Conservation (phyloP, 1,284 basidiomycete genomes). For the Sporisorium graminicola region DNA sequence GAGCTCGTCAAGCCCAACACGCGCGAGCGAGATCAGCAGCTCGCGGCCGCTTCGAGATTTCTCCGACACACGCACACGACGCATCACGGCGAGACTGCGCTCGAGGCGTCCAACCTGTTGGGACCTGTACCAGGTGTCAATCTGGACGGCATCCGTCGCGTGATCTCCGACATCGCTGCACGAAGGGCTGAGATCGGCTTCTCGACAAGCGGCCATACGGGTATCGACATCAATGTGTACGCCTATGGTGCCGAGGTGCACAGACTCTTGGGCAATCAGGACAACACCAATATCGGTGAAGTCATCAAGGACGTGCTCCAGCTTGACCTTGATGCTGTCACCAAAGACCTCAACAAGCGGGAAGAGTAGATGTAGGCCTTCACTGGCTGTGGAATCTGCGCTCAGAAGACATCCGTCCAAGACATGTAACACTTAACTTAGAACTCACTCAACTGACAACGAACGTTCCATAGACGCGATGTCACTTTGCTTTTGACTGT, state of each 20-base stretch:
- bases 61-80: constrained; percentile 9
- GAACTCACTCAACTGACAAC: too few species aligned
- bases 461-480: too few species aligned
- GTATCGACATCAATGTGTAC: constrained; percentile 71
- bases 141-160: constrained; percentile 39
- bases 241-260: constrained; percentile 61
- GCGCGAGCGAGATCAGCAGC: background rate
- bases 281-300: constrained; percentile 69
- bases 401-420: too few species aligned
- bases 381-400: too few species aligned
- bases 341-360: constrained; percentile 46
- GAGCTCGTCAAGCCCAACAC: constrained; percentile 18
- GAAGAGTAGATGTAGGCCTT: background rate
- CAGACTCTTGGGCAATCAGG: constrained; percentile 67
- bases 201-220: constrained; percentile 70
- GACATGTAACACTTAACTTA: too few species aligned
- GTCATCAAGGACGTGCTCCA: constrained; percentile 55
- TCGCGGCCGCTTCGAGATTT: background rate
- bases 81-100: background rate
- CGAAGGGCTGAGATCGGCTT: constrained; percentile 70
- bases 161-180: constrained; percentile 50
- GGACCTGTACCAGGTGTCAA: constrained; percentile 44
- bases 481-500: too few species aligned
- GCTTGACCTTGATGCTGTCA: constrained; percentile 59
- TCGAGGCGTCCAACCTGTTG: background rate